These are phyloP conservation scores for Podila minutissima DNA, from an alignment of 192 early-diverging fungal genomes.

Conservation along the genomic window DNA sequence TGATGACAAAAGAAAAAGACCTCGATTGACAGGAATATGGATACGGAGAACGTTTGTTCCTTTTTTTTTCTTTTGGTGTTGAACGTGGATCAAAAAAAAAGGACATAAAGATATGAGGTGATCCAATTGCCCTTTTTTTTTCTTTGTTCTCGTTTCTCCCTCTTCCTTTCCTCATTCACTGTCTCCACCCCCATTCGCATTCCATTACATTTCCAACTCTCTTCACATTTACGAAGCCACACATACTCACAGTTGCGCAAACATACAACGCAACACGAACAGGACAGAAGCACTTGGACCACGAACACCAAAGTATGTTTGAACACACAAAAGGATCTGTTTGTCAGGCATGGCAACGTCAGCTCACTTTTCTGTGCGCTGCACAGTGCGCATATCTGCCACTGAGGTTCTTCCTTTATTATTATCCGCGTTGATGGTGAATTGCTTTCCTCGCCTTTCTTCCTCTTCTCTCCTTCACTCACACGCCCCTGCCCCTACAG, in stretches of 20 bases:
- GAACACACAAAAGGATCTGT: not conserved
- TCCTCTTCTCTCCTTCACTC: not conserved
- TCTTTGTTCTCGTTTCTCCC: not conserved
- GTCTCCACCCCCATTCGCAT: not conserved
- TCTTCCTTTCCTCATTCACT: not conserved
- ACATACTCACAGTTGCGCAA: not conserved
- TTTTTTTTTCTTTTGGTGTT: no score
- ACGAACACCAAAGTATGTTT: no score
- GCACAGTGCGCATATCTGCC: not conserved
- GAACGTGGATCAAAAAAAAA: no score
- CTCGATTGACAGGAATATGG: no score
- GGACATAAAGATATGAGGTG: no score
- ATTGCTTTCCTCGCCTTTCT: not conserved
- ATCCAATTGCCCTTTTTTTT: not conserved
- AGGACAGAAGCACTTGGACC: no score
- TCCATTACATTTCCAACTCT: not conserved
- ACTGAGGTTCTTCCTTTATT: not conserved
- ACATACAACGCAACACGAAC: not conserved
- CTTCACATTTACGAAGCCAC: not conserved
- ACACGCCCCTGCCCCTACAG: no score
- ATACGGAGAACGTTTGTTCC: no score
- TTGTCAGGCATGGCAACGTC: not conserved
- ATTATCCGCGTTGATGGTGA: no score
- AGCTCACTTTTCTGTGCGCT: not conserved
- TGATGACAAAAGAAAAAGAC: no score